Base-by-base conservation (phyloP, 371 early-diverging fungal genomes). In the Mucor plumbeus region DNA sequence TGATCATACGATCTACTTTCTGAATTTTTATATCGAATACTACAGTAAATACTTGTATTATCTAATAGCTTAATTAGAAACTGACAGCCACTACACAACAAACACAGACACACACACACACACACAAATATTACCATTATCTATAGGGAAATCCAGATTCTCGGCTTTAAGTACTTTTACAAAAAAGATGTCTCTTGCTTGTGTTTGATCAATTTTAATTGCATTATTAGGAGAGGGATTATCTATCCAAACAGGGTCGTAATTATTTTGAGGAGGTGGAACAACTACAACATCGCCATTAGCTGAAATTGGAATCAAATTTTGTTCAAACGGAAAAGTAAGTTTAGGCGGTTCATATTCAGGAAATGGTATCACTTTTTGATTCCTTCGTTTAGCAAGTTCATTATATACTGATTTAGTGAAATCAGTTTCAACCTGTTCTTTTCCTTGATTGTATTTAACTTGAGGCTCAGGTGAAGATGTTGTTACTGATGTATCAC, bases 101-200 rank as follows among this genome's bases (percentile, higher is more conserved):
- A 9, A 38, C 7, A n/a, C n/a, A n/a, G n/a, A n/a, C n/a, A n/a
- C n/a, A n/a, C n/a, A n/a, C n/a, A n/a, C n/a, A n/a, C n/a, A n/a
- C n/a, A 38, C 26, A 26, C 26, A 26, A 26, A 26, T 5, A 41
- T 58, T 69, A 74, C 79, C 69, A 54, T 69, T 56, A 8, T 73
- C 70, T 14, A 75, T 77, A 31, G 80, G 75, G 31, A 77, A 72
- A 50, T 77, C 76, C 8, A 77, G 62, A 41, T 74, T 72, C 40
- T 80, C 64, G 19, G 62, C 60, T 19, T 61, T 48, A 13, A 70
- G 15, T 4, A 70, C 48, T 34, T 65, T 61, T 13, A 68, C 56
- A 34, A 61, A 61, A 21, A 70, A 61, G 4, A 61, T 13, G 6
- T 21, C 38, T 5, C 15, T 43, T 41, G 44, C 17, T 1, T 21